Evolutionary conservation across 306 rosid species (phyloP).

Genomic region (Ormosia emarginata): DNA sequence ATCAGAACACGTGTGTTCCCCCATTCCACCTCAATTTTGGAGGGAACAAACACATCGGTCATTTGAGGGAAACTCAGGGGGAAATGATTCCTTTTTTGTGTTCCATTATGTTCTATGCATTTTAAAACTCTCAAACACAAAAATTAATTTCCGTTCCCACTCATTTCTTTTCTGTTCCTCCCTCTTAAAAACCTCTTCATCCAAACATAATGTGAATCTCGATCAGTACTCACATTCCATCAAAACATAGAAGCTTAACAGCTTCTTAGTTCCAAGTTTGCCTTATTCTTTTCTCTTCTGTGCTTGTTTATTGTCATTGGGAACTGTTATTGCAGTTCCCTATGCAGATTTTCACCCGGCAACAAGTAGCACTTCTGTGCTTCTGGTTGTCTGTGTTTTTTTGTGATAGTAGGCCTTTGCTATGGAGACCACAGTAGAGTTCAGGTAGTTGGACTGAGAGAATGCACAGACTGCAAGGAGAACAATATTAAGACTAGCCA

Average conservation of each 20-base stretch:
- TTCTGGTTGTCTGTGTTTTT: constrained; percentile 43
- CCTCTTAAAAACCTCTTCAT: too few species aligned
- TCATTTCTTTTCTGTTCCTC: too few species aligned
- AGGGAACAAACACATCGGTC: too few species aligned
- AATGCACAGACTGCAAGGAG: constrained; percentile 70
- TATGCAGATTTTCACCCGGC: constrained; percentile 42
- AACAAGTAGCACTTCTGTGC: constrained; percentile 52
- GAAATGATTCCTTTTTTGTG: too few species aligned
- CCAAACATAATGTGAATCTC: neutral
- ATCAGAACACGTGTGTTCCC: too few species aligned
- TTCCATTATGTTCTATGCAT: too few species aligned
- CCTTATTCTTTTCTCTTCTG: neutral
- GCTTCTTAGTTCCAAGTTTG: constrained; percentile 28
- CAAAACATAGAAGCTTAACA: constrained; percentile 15
- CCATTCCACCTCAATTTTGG: too few species aligned
- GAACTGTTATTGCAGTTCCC: constrained; percentile 12
- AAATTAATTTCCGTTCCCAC: too few species aligned
- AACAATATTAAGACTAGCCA: constrained; percentile 50
- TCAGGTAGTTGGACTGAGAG: constrained; percentile 78
- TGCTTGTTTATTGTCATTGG: neutral
- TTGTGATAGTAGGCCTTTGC: constrained; percentile 42
- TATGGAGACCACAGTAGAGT: constrained; percentile 51
- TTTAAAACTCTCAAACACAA: too few species aligned
- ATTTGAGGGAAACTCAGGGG: too few species aligned
- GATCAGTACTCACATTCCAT: neutral